Conservation (phyloP, 345 rosid species). For the Salix caprea region DNA sequence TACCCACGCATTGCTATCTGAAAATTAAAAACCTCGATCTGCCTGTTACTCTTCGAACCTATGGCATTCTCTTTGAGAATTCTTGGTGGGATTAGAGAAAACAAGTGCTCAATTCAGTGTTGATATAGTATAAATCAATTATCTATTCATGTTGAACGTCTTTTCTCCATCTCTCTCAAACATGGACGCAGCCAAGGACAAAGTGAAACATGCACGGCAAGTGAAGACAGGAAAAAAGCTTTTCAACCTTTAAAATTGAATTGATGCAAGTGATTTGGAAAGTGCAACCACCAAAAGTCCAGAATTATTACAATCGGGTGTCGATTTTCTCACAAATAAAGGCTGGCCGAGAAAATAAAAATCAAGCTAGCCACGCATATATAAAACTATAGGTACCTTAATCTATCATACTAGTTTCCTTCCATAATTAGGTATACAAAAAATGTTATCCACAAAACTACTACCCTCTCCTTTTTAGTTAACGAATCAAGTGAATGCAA, state of each 20-base stretch:
- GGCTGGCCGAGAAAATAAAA: not conserved
- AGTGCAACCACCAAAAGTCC: not conserved
- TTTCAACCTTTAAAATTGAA: not conserved
- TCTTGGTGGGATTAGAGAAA: slow-evolving; percentile 32
- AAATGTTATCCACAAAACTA: not conserved
- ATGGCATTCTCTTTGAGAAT: slow-evolving; percentile 31
- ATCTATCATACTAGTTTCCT: not conserved
- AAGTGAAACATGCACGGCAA: not conserved
- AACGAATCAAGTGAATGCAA: too few species aligned
- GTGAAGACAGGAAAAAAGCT: slow-evolving; percentile 10
- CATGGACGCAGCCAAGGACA: not conserved
- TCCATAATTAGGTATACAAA: not conserved
- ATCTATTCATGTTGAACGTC: not conserved
- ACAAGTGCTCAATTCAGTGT: not conserved
- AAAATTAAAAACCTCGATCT: slow-evolving; percentile 48
- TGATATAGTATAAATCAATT: not conserved
- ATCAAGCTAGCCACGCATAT: not conserved
- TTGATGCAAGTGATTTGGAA: slow-evolving; percentile 1
- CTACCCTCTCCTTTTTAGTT: not conserved
- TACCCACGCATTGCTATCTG: slow-evolving; percentile 11
- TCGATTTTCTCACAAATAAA: not conserved
- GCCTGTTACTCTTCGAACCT: slow-evolving; percentile 44
- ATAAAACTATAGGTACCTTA: too few species aligned
- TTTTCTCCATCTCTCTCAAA: not conserved
- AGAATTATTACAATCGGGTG: not conserved